Evolutionary conservation across 768 basidiomycete species (phyloP), one percentile per base, ranked within the genome.

Genomic region (Boletus vermiculosoides): DNA sequence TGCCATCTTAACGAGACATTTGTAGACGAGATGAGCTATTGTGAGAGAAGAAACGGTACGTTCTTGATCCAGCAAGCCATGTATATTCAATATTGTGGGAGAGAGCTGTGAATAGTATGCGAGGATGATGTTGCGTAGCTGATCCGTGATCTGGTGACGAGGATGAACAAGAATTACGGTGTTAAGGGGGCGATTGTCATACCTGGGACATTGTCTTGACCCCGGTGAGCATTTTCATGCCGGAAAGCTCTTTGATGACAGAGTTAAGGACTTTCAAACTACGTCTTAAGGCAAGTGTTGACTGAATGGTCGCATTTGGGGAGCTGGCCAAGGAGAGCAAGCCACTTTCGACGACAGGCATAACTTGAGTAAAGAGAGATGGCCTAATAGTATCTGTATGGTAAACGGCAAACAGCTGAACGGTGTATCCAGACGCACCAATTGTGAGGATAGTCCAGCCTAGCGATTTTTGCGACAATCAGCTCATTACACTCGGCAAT

Each of bases 401-500:
- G 37, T 61, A 48, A 63, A 45, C 34, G n/a, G 11, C 18, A 23
- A 25, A 39, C 20, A 15, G 15, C 42, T 42, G 18, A 45, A 45
- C 36, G 12, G 41, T 36, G 22, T 50, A 36, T 30, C 11, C 25
- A 49, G 37, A 69, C 76, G 57, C 67, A 88, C 93, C 93, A 95
- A 39, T 78, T 78, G 33, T 65, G 72, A 10, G 91, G 90, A 68
- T 83, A 93, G 64, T 96, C 94, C 22, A 80, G 69, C 33, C 94
- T 83, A 8, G 91, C 87, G 50, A 94, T 82, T 67, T 87, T 94
- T 13, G 84, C 78, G 10, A 92, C 78, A 25, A 90, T 84, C 31
- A 88, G 66, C 59, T 89, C 81, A 58, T 94, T 91, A 66, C 84
- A 90, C 54, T 87, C 80, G 18, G 89, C 83, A 56, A 95, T 87